A percentile compares a stretch with the other conserved stretches of the same genome.
Conservation (phyloP, 176 grass and related monocot species). For the Oryza coarctata region DNA sequence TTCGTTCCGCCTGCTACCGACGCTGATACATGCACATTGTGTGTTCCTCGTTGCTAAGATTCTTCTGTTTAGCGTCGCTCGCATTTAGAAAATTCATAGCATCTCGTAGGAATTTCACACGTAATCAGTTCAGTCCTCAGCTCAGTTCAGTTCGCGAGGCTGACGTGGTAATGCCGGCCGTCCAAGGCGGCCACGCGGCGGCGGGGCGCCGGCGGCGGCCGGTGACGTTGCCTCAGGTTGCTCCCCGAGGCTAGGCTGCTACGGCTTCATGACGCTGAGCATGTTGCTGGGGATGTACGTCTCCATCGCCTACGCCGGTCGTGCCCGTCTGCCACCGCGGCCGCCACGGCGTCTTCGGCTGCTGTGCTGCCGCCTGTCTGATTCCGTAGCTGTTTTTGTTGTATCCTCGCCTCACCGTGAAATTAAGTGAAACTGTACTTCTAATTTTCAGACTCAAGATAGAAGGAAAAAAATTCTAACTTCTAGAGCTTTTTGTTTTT, state of each 20-base stretch:
- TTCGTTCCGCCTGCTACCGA: no score
- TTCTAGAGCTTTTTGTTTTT: no score
- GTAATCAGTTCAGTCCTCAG: no score
- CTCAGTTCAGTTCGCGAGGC: no score
- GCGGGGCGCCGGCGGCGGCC: slow-evolving; percentile 21
- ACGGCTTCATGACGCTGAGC: slow-evolving; percentile 19
- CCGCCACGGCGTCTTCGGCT: not conserved
- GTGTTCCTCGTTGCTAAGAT: not conserved
- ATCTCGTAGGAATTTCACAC: no score
- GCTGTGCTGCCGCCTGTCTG: slow-evolving; percentile 11
- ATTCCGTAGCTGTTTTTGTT: not conserved
- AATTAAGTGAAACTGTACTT: not conserved
- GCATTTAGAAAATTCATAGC: not conserved
- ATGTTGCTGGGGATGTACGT: slow-evolving; percentile 41
- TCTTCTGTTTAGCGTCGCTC: not conserved
- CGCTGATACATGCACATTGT: not conserved
- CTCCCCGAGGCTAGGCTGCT: not conserved
- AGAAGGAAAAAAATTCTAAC: no score
- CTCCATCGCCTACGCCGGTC: not conserved
- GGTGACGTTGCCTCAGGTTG: not conserved
- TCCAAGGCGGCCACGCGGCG: not conserved
- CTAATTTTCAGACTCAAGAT: no score
- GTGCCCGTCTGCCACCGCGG: not conserved
- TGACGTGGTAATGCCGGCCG: no score
- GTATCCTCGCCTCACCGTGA: no score